Conservation (phyloP, 2,329 filamentous ascomycete genomes). For the Talaromyces sp. region DNA sequence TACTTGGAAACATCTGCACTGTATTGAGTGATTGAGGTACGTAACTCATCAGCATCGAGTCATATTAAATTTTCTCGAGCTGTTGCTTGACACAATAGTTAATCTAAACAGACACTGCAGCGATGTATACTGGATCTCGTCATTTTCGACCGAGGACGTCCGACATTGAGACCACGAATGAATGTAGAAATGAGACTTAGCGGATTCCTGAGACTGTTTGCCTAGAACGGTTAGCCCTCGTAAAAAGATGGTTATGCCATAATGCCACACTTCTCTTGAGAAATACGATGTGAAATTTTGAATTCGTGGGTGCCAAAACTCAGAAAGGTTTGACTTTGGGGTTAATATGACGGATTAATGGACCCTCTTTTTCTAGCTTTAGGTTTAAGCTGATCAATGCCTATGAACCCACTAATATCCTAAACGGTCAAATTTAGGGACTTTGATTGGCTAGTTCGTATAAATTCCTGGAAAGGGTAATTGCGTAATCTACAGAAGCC, state of each 20-base stretch:
- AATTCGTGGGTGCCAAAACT: background rate
- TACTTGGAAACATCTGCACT: background rate
- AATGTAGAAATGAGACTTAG: background rate
- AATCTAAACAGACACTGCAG: background rate
- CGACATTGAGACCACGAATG: background rate
- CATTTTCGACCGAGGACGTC: background rate
- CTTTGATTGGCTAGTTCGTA: background rate
- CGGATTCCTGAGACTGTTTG: background rate
- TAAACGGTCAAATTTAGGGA: background rate
- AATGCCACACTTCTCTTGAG: background rate
- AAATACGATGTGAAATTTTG: background rate
- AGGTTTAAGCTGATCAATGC: background rate
- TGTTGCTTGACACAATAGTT: background rate
- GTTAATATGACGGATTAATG: background rate
- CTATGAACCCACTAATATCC: background rate
- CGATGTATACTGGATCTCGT: background rate
- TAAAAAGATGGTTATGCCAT: background rate
- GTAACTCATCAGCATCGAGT: background rate
- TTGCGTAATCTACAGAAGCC: background rate
- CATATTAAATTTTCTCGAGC: background rate
- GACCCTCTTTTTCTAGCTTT: background rate
- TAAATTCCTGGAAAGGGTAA: background rate
- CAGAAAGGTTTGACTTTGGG: background rate
- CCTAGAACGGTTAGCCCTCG: background rate
- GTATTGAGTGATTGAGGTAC: background rate